phyloP scores from a whole-genome alignment of 805 yeast species.

The Ogataea nonfermentans region DNA sequence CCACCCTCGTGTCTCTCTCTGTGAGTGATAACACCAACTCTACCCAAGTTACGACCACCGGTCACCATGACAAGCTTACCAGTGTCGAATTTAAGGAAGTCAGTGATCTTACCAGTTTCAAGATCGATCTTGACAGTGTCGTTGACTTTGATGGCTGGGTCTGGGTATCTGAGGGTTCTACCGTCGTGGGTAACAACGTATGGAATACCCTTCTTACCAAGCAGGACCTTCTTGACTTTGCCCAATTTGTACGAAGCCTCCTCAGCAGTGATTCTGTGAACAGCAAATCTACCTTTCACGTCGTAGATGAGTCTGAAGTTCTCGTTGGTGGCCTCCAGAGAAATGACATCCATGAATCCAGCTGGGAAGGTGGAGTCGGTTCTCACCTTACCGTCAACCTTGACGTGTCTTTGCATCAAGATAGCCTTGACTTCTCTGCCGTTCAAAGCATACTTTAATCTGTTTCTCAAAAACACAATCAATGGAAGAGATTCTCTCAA shows the following conservation, averaged over 20 bases:
- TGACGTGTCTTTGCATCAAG: constrained; percentile 96
- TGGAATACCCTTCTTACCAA: constrained; percentile 98
- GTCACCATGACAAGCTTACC: constrained; percentile 91
- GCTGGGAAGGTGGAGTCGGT: constrained; percentile 98
- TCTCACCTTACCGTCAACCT: constrained; percentile 99
- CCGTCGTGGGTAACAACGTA: constrained; percentile 99
- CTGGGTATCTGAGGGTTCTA: constrained; percentile 99
- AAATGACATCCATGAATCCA: constrained; percentile 98
- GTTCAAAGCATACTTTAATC: constrained; percentile 97
- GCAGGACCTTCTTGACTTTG: constrained; percentile 96
- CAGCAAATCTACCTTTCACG: constrained; percentile 98
- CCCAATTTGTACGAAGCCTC: constrained; percentile 98
- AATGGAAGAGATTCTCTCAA: constrained; percentile 97
- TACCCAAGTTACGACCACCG: constrained; percentile 98
- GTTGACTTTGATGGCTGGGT: constrained; percentile 93
- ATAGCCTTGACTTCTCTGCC: constrained; percentile 99
- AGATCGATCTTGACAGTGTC: constrained; percentile 97
- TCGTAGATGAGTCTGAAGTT: constrained; percentile 99
- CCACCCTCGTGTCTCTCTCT: constrained; percentile 98
- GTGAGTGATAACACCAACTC: constrained; percentile 94
- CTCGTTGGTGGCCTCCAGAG: constrained; percentile 97
- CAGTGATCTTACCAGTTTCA: constrained; percentile 91
- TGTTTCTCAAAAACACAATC: constrained; percentile 95
- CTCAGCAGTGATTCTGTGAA: constrained; percentile 98
- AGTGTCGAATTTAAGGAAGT: constrained; percentile 87